Percentiles rank a stretch among this genome's conserved stretches.
Conservation (phyloP, 176 grass and related monocot species). For the Zizania latifolia region DNA sequence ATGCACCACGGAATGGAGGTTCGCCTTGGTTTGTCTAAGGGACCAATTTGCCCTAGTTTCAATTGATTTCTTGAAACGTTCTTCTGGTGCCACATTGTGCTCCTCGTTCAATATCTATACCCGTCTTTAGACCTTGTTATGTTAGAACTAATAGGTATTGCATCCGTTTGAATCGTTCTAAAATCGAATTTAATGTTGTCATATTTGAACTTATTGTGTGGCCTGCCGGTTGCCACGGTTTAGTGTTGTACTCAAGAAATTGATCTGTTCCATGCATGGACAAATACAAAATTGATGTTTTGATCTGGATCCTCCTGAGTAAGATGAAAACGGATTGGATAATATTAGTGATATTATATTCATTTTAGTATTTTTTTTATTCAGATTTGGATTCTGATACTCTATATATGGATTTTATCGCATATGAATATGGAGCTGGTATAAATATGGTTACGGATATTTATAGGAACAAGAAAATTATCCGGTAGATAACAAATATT, state of each 20-base stretch:
- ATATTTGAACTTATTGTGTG: not conserved
- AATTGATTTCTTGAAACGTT: slow-evolving; percentile 17
- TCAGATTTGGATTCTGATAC: no score
- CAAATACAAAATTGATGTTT: no score
- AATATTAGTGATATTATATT: no score
- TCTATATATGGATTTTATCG: no score
- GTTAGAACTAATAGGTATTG: not conserved
- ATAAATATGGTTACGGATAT: no score
- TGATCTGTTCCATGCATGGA: not conserved
- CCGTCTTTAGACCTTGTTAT: not conserved
- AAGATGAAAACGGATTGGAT: no score
- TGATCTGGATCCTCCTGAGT: no score
- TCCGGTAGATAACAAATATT: no score
- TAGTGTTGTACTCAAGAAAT: not conserved
- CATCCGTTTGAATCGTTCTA: not conserved
- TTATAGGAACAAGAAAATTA: no score
- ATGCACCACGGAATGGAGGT: slow-evolving; percentile 78
- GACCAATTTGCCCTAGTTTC: slow-evolving; percentile 46
- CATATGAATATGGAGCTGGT: no score
- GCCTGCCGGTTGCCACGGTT: not conserved
- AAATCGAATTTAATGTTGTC: not conserved
- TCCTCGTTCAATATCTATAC: not conserved
- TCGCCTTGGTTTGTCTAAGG: slow-evolving; percentile 61
- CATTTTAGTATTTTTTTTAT: no score
- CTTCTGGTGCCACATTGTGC: not conserved